A percentile compares a stretch with the other conserved stretches of the same genome.
Conservation (phyloP, 2,329 filamentous ascomycete genomes). For the Hypoxylon sp. region DNA sequence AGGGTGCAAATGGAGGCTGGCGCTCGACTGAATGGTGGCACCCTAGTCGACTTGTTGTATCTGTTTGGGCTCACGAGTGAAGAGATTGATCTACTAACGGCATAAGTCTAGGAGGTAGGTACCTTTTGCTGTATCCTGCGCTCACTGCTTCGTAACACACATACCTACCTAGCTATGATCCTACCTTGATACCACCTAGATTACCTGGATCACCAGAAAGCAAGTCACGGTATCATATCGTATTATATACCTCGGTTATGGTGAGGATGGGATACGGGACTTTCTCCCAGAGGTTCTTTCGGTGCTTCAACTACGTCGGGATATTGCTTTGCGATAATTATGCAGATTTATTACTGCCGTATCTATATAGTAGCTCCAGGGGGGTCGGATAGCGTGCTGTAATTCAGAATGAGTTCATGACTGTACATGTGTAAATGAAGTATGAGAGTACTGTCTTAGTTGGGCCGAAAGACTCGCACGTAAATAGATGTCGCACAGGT, state of each 20-base stretch:
- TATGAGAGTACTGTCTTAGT: neutral
- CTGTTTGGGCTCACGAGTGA: constrained; percentile 75
- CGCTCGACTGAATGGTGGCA: constrained; percentile 74
- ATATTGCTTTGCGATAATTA: constrained; percentile 6
- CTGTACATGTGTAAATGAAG: constrained; percentile 6
- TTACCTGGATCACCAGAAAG: constrained; percentile 1
- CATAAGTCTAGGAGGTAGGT: constrained; percentile 40
- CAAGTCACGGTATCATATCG: neutral
- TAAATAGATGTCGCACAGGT: neutral
- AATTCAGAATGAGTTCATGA: constrained; percentile 11
- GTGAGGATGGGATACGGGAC: neutral
- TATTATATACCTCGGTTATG: neutral
- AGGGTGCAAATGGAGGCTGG: constrained; percentile 81
- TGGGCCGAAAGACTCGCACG: neutral
- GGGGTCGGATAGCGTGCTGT: neutral
- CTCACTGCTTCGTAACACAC: constrained; percentile 17
- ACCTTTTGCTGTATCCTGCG: constrained; percentile 19
- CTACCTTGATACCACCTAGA: constrained; percentile 41
- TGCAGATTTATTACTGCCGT: constrained; percentile 6
- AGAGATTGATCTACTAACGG: constrained; percentile 63
- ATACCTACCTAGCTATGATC: constrained; percentile 9
- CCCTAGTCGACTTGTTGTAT: constrained; percentile 75
- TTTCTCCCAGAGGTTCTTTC: neutral
- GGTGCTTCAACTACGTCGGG: constrained; percentile 1
- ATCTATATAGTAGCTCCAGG: constrained; percentile 2